phyloP scores from a whole-genome alignment of 108 stramenopile genomes.

The Pseudonitzschia pungens region DNA sequence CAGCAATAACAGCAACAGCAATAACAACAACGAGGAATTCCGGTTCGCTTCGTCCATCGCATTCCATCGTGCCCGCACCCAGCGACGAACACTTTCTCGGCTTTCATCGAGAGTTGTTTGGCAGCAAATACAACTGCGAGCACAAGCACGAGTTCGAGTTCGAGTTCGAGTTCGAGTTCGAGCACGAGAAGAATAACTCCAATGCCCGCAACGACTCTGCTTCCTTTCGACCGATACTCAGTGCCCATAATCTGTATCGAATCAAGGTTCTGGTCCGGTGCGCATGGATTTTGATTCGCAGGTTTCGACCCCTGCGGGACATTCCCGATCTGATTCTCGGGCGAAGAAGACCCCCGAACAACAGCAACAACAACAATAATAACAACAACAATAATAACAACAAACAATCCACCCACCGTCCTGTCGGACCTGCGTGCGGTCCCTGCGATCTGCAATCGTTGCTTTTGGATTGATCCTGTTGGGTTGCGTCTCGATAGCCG shows the following conservation, averaged over 20 bases:
- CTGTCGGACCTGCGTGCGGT: not conserved
- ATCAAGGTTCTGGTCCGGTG: not conserved
- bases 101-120: not conserved
- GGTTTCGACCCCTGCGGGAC: not conserved
- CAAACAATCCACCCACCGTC: not conserved
- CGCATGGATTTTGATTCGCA: not conserved
- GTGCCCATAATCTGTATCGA: constrained; percentile 16
- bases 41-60: not conserved
- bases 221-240: constrained; percentile 19
- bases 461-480: not conserved
- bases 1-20: too few relatives aligned
- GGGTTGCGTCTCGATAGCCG: not conserved
- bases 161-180: not conserved
- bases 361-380: not conserved
- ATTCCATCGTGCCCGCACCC: not conserved
- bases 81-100: not conserved
- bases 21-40: too few relatives aligned
- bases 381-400: not conserved
- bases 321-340: not conserved
- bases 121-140: not conserved
- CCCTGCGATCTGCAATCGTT: not conserved
- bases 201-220: not conserved
- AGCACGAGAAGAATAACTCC: too few relatives aligned
- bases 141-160: not conserved
- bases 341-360: not conserved